Percentiles rank a stretch among this genome's conserved stretches.
Conservation (phyloP, 768 basidiomycete species). For the Auricularia cornea region DNA sequence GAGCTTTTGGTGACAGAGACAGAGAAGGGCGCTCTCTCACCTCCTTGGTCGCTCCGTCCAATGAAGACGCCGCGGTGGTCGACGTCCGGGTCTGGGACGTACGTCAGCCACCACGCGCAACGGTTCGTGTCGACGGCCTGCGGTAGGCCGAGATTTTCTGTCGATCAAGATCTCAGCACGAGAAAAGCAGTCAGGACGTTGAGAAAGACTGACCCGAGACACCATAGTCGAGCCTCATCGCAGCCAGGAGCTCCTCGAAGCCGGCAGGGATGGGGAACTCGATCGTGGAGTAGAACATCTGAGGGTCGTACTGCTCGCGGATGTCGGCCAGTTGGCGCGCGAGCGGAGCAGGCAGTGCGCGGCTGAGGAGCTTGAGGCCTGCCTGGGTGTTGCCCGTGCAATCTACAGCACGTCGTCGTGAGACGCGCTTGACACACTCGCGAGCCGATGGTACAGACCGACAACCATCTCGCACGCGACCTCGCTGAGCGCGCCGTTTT, state of each 20-base stretch:
- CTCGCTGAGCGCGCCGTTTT: not conserved
- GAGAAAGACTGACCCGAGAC: not conserved
- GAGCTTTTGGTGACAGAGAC: not conserved
- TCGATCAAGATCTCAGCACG: not conserved
- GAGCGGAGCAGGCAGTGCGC: slow-evolving; percentile 2
- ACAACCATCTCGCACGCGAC: slow-evolving; percentile 15
- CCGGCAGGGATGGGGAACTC: not conserved
- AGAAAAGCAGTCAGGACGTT: no score
- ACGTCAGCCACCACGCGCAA: not conserved
- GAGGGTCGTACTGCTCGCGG: slow-evolving; percentile 18
- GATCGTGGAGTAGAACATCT: slow-evolving; percentile 14
- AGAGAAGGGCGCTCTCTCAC: not conserved
- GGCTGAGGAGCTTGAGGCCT: slow-evolving; percentile 20
- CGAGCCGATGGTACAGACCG: slow-evolving; percentile 12
- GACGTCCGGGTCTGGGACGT: not conserved
- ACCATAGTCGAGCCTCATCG: not conserved
- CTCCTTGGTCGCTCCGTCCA: not conserved
- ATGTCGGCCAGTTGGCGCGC: slow-evolving; percentile 4
- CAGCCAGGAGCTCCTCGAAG: not conserved
- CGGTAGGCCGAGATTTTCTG: no score
- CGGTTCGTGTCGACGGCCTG: no score
- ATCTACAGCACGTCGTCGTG: slow-evolving; percentile 14
- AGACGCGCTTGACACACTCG: not conserved
- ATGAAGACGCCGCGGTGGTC: not conserved
- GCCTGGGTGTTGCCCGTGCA: slow-evolving; percentile 22